A percentile compares a stretch with the other conserved stretches of the same genome.
Evolutionary conservation across 768 basidiomycete genomes (phyloP).

Genomic region (Termitomyces sp.): DNA sequence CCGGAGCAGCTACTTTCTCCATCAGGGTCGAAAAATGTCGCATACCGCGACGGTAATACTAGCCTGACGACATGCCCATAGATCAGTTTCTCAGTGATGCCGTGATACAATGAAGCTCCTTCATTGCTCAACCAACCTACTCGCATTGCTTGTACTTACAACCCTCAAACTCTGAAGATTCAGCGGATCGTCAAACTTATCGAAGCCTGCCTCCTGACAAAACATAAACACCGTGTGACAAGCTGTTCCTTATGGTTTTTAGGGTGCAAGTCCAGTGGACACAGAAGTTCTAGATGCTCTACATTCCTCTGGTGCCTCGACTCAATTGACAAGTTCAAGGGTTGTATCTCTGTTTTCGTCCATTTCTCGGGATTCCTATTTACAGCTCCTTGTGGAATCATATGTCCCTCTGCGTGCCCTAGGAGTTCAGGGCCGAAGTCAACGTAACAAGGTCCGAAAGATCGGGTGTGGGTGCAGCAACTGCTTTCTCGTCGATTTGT

Average conservation of each 20-base stretch:
- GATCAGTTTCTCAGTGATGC: slow-evolving; percentile 14
- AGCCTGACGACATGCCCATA: slow-evolving; percentile 10
- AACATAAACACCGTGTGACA: slow-evolving; percentile 14
- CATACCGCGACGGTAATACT: neutral
- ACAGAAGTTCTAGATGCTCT: slow-evolving; percentile 21
- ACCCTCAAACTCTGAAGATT: slow-evolving; percentile 13
- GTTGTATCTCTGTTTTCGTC: slow-evolving; percentile 16
- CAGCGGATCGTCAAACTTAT: slow-evolving; percentile 21
- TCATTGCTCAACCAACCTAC: neutral
- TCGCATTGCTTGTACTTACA: neutral
- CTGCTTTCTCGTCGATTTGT: slow-evolving; percentile 22
- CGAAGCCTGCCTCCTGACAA: slow-evolving; percentile 18
- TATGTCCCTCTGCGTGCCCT: slow-evolving; percentile 22
- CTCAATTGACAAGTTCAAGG: slow-evolving; percentile 17
- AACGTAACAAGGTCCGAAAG: slow-evolving; percentile 17
- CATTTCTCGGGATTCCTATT: slow-evolving; percentile 25
- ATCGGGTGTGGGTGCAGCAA: slow-evolving; percentile 28
- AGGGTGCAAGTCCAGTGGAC: slow-evolving; percentile 8
- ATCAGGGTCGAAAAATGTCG: neutral
- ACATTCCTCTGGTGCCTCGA: slow-evolving; percentile 21
- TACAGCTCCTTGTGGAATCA: slow-evolving; percentile 20
- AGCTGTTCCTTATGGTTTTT: slow-evolving; percentile 20
- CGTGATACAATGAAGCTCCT: slow-evolving; percentile 16
- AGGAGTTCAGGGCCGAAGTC: slow-evolving; percentile 15
- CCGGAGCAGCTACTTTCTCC: slow-evolving; percentile 3